Percentiles rank a stretch among this genome's conserved stretches.
Evolutionary conservation across 75 land plant genomes (phyloP).

Genomic region (Pinus taeda): DNA sequence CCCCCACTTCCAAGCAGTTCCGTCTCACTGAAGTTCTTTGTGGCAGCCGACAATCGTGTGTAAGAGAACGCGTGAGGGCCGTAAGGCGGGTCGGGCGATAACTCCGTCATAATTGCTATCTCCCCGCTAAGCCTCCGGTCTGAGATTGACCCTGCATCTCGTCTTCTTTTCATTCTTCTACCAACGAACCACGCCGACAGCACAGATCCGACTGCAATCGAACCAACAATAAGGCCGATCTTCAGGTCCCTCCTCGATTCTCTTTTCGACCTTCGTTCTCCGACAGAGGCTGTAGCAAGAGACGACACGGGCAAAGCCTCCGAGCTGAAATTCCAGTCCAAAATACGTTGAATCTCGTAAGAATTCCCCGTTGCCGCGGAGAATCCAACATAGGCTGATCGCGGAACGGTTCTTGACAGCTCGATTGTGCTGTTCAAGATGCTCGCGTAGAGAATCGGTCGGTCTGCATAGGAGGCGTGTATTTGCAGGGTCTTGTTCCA

Average conservation of each 20-base stretch:
- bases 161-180: not conserved
- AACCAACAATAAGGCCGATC: not conserved
- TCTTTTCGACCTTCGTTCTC: too few relatives aligned
- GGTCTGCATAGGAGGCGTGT: conserved; percentile 13
- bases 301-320: conserved; percentile 2
- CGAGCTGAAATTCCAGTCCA: conserved; percentile 36
- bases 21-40: conserved; percentile 29
- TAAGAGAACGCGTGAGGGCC: conserved; percentile 40
- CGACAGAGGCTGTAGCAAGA: not conserved
- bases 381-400: conserved; percentile 42
- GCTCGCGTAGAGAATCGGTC: not conserved
- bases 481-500: conserved; percentile 14
- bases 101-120: not conserved
- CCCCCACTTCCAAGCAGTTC: conserved; percentile 45
- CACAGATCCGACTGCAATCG: not conserved
- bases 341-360: conserved; percentile 23
- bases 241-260: not conserved
- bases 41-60: conserved; percentile 27
- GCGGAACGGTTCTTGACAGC: conserved; percentile 25
- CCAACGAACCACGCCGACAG: not conserved
- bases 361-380: conserved; percentile 39
- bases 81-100: not conserved
- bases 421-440: conserved; percentile 15
- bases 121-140: not conserved
- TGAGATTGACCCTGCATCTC: not conserved